These are phyloP conservation scores for Omphalea diandra DNA, from an alignment of 441 rosid species.

Conservation along the genomic window DNA sequence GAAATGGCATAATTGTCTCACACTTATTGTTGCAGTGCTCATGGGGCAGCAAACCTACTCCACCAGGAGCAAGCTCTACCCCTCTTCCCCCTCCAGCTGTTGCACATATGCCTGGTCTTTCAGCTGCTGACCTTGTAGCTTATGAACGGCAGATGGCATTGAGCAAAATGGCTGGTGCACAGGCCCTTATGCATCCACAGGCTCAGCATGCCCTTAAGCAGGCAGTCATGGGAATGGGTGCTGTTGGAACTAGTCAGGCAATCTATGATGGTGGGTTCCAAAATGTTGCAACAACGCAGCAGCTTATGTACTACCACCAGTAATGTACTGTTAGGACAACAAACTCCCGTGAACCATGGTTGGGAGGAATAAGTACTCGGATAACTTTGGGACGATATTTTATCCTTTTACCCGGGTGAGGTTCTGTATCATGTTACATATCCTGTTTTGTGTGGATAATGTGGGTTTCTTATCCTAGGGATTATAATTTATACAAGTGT, in stretches of 20 bases:
- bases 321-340: constrained; percentile 3
- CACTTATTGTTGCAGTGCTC: constrained; percentile 58
- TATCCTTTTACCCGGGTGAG: background rate
- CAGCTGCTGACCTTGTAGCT: constrained; percentile 49
- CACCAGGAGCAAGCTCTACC: constrained; percentile 61
- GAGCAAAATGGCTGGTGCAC: constrained; percentile 56
- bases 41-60: constrained; percentile 90
- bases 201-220: constrained; percentile 66
- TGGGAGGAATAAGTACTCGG: constrained; percentile 26
- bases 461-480: background rate
- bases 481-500: background rate
- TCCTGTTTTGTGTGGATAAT: background rate
- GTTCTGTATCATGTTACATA: constrained; percentile 1
- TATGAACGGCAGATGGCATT: constrained; percentile 64
- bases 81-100: constrained; percentile 72
- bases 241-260: constrained; percentile 55
- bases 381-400: constrained; percentile 10
- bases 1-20: constrained; percentile 5
- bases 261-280: constrained; percentile 68
- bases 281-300: constrained; percentile 57
- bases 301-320: constrained; percentile 75
- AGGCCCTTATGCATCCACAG: constrained; percentile 66
- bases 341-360: constrained; percentile 1
- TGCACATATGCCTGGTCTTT: constrained; percentile 39
- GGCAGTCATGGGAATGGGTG: constrained; percentile 59